Evolutionary conservation across 169 alveolate genomes (phyloP).

Genomic region (Eimeria acervulina): DNA sequence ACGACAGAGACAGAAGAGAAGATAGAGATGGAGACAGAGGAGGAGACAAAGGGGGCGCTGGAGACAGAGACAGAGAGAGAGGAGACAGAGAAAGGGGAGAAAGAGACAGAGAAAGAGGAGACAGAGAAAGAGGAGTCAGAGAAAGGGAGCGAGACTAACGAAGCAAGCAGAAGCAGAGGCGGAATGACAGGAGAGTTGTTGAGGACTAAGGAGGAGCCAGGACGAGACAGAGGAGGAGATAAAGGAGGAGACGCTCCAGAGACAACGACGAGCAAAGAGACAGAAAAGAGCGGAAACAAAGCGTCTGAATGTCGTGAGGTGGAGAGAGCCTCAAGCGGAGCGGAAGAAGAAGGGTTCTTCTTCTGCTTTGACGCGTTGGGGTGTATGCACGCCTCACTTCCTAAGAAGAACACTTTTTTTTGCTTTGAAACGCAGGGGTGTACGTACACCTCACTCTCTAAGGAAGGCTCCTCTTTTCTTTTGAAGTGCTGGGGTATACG

Average conservation of each 20-base stretch:
- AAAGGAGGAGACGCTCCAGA: too few relatives aligned
- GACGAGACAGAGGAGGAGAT: neutral
- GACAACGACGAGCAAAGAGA: neutral
- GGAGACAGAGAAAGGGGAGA: neutral
- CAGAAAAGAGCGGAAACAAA: too few relatives aligned
- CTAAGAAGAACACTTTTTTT: too few relatives aligned
- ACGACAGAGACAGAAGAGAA: neutral
- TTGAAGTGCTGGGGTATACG: too few relatives aligned
- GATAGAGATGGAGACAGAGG: too few relatives aligned
- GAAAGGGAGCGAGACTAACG: neutral
- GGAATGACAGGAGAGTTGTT: neutral
- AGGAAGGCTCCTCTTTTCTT: too few relatives aligned
- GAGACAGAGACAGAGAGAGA: neutral
- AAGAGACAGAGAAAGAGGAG: neutral
- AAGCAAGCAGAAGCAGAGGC: neutral
- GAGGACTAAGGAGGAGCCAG: too few relatives aligned
- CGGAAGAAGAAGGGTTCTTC: too few relatives aligned
- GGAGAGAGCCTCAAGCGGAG: neutral
- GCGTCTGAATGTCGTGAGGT: neutral
- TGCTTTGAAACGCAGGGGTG: too few relatives aligned
- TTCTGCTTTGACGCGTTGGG: neutral
- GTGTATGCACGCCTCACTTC: neutral
- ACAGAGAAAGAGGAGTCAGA: neutral
- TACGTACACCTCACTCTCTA: too few relatives aligned
- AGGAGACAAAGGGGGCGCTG: too few relatives aligned